Conservation (phyloP, 768 basidiomycete species). For the Cystofilobasidium capitatum region DNA sequence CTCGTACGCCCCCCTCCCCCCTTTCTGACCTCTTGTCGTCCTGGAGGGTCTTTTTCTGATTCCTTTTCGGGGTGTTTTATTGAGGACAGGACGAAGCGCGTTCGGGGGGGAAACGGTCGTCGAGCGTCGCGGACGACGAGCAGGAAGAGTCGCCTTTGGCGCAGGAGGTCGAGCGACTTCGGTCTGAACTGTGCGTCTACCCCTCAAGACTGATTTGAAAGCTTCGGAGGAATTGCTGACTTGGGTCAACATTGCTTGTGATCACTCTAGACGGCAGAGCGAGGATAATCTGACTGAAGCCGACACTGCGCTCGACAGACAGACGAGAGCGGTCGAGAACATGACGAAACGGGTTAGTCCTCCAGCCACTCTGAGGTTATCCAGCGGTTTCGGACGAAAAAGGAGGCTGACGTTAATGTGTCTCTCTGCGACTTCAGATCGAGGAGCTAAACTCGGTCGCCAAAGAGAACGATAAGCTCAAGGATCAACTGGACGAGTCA, state of each 20-base stretch:
- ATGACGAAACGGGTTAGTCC: constrained; percentile 53
- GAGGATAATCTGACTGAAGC: constrained; percentile 79
- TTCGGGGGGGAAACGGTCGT: background rate
- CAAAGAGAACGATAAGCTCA: constrained; percentile 65
- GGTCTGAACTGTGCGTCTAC: constrained; percentile 67
- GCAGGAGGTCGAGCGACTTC: constrained; percentile 44
- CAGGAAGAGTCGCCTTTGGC: background rate
- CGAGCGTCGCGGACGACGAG: background rate
- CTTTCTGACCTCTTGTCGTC: background rate
- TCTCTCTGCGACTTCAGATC: constrained; percentile 38
- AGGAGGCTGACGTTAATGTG: background rate
- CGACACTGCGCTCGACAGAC: constrained; percentile 75
- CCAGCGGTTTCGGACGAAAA: background rate
- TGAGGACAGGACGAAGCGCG: background rate
- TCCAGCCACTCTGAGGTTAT: background rate
- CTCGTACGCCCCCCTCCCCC: constrained; percentile 37
- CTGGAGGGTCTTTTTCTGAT: too few relatives aligned
- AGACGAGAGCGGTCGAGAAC: constrained; percentile 57
- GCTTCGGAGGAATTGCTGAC: background rate
- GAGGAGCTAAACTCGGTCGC: constrained; percentile 72
- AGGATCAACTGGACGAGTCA: constrained; percentile 92
- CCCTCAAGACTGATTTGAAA: too few relatives aligned
- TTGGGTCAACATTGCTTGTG: background rate
- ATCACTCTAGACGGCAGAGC: constrained; percentile 68
- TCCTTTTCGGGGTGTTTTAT: too few relatives aligned